Evolutionary conservation across 2,329 filamentous ascomycete species (phyloP), one percentile per base, ranked within the genome.

Genomic region (Aspergillus chevalieri): DNA sequence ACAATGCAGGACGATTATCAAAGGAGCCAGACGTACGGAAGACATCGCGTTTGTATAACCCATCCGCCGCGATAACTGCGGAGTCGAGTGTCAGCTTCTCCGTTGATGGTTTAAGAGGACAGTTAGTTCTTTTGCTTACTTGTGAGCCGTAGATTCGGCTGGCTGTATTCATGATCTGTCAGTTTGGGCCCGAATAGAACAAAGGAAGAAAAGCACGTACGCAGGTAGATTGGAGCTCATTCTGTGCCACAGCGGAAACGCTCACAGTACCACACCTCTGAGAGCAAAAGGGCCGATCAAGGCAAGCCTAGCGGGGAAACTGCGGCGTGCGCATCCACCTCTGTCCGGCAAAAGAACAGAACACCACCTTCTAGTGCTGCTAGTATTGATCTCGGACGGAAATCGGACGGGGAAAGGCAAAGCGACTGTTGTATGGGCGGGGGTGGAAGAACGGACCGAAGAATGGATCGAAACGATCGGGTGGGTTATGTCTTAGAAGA

Each of bases 31-130:
- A 83, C 89, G 64, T 86, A 97, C 93, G 83, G 74, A 98, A 97
- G 54, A 98, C 91, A 88, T 98, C 93, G 74, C 93, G 85, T 79
- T 97, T 98, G 79, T 96, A 97, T 58, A 98, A 80, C 53, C 93
- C 93, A 79, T 98, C 93, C 62, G 93, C 93, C 62, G 93, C 93
- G 77, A 98, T 96, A 76, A 98, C 93, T 97, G 70, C 61, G 62
- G 44, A 33, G 22, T 52, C 41, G 12, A n/a, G 21, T 22, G 57
- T 67, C 46, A 65, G 59, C 53, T 33, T 57, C 52, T 17, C 14
- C n/a, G 14, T 36, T 17, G 43, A 53, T 49, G 41, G 48, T 6
- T 22, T 22, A 22, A 22, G 21, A 22, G 4, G 21, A 6, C 4
- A 22, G 21, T 22, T 22, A 22, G 21, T 22, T 5, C 4, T 22